Conservation (phyloP, 139 green algal genomes). For the Volvox reticuliferus region DNA sequence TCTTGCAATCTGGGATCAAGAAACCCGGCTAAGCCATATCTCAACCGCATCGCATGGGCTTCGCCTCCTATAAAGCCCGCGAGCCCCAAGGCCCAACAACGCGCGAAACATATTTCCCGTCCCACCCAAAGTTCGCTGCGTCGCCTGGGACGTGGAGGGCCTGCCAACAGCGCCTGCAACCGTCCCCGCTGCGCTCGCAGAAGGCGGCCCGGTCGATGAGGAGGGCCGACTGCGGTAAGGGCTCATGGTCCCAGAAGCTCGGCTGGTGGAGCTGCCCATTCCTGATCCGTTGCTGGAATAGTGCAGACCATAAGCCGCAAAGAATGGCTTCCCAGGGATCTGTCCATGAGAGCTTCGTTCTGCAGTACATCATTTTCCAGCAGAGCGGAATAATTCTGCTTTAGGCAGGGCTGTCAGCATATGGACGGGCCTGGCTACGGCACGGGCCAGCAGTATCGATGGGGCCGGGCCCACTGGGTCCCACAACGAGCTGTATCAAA, state of each 20-base stretch:
- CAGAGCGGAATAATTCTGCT: too few relatives aligned
- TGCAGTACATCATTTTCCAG: not conserved
- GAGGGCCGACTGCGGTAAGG: slow-evolving; percentile 32
- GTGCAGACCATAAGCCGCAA: slow-evolving; percentile 39
- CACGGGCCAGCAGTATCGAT: too few relatives aligned
- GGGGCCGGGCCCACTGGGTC: too few relatives aligned
- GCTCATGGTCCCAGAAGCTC: not conserved
- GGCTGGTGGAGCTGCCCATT: not conserved
- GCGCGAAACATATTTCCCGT: not conserved
- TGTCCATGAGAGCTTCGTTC: slow-evolving; percentile 22
- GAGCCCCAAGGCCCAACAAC: too few relatives aligned
- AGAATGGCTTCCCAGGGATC: slow-evolving; percentile 25
- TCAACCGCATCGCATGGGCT: too few relatives aligned
- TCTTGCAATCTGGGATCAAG: too few relatives aligned
- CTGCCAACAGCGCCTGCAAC: not conserved
- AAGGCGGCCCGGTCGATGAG: slow-evolving; percentile 13
- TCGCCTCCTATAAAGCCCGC: too few relatives aligned
- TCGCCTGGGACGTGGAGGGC: not conserved
- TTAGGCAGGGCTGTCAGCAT: too few relatives aligned
- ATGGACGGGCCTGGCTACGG: too few relatives aligned
- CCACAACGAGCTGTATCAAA: too few relatives aligned
- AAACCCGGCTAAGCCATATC: too few relatives aligned
- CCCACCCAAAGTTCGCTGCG: not conserved
- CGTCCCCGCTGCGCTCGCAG: not conserved
- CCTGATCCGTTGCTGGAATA: not conserved